Conservation (phyloP, 2,329 filamentous ascomycete species). For the Cadophora luteo-olivacea region DNA sequence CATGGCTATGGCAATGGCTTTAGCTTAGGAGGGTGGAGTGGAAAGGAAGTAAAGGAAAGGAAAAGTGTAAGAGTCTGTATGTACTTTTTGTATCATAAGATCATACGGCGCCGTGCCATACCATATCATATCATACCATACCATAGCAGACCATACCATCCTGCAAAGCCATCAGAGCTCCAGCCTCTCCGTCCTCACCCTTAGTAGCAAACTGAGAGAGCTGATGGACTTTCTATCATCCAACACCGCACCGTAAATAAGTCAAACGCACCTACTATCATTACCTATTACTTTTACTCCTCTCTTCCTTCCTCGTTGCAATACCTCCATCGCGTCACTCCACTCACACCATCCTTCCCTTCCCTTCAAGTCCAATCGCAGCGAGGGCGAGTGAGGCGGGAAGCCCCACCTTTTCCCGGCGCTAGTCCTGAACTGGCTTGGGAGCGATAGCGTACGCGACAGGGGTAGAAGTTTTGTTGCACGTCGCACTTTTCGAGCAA, state of each 20-base stretch:
- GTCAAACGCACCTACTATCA: too few species aligned
- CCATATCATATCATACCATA: background rate
- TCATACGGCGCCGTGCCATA: background rate
- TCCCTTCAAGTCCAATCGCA: too few species aligned
- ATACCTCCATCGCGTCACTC: too few species aligned
- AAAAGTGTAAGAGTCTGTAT: slow-evolving; percentile 3
- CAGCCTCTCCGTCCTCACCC: too few species aligned
- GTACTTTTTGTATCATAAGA: slow-evolving; percentile 2
- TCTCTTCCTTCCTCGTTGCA: too few species aligned
- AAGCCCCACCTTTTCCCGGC: background rate
- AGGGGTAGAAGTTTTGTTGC: background rate
- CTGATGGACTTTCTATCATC: too few species aligned
- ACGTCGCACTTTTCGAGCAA: background rate
- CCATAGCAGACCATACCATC: background rate
- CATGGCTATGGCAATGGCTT: background rate
- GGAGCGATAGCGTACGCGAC: background rate
- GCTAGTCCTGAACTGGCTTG: background rate
- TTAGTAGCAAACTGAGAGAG: too few species aligned
- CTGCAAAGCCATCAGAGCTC: background rate
- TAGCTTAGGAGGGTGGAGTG: background rate
- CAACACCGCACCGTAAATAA: too few species aligned
- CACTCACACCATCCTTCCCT: too few species aligned
- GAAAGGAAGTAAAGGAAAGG: background rate
- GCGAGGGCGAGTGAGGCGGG: too few species aligned
- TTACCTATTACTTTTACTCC: too few species aligned